Percentiles rank a stretch among this genome's conserved stretches.
phyloP scores from a whole-genome alignment of 352 stramenopile species.

The Globisporangium cylindrosporum region DNA sequence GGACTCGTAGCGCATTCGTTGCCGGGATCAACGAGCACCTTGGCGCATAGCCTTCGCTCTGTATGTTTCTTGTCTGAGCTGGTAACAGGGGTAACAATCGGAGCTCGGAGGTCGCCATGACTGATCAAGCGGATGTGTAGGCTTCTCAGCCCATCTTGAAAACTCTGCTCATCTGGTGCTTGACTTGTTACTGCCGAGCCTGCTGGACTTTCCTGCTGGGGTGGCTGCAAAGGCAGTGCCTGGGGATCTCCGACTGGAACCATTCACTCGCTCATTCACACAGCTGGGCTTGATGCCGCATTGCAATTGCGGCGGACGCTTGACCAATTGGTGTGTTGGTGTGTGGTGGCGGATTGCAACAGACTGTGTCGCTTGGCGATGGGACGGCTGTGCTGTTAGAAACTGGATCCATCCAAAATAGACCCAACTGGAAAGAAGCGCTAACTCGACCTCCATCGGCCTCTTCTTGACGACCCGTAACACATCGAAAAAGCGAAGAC shows the following conservation, averaged over 20 bases:
- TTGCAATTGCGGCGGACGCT: background rate
- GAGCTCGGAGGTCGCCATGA: background rate
- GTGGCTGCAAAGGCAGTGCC: background rate
- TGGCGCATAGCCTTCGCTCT: slow-evolving; percentile 1
- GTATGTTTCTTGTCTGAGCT: background rate
- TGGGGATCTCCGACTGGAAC: background rate
- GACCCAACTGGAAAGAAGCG: background rate
- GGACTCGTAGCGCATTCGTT: slow-evolving; percentile 4
- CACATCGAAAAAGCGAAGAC: background rate
- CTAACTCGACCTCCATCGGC: background rate
- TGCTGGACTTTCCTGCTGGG: background rate
- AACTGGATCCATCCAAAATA: background rate
- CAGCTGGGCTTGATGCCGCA: background rate
- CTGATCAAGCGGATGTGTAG: slow-evolving; percentile 5
- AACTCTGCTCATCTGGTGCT: background rate
- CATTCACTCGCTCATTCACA: background rate
- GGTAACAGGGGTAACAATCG: background rate
- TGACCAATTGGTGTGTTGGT: background rate
- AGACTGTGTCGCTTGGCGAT: background rate
- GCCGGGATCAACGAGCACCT: slow-evolving; percentile 6
- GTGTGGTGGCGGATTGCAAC: background rate
- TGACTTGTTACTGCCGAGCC: background rate
- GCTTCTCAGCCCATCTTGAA: background rate
- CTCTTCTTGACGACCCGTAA: too few relatives aligned
- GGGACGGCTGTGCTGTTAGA: background rate